Evolutionary conservation across 2,329 filamentous ascomycete genomes (phyloP).

Genomic region (Botrytis hyacinthi): DNA sequence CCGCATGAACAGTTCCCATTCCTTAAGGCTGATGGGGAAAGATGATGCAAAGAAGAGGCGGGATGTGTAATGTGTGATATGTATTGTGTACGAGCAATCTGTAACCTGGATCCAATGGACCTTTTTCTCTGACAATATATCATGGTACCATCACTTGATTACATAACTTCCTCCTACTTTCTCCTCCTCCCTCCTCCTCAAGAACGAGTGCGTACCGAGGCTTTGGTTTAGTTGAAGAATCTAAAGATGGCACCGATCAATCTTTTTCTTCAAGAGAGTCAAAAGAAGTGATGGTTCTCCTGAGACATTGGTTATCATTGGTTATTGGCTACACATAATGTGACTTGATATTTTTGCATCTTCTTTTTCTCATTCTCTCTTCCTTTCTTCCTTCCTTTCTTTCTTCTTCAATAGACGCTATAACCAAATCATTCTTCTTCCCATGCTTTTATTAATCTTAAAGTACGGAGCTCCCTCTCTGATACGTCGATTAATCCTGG

Average conservation of each 20-base stretch:
- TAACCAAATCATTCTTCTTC: not conserved
- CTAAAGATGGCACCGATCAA: not conserved
- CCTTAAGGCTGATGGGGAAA: slow-evolving; percentile 9
- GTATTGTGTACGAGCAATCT: not conserved
- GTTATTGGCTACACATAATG: not conserved
- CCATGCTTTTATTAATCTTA: slow-evolving; percentile 1
- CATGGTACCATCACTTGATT: not conserved
- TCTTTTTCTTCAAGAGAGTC: not conserved
- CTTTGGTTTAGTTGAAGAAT: not conserved
- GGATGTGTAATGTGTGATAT: not conserved
- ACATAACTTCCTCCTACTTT: not conserved
- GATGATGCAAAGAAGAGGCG: not conserved
- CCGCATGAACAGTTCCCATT: slow-evolving; percentile 4
- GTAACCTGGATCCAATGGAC: not conserved
- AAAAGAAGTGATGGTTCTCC: not conserved
- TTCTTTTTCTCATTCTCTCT: not conserved
- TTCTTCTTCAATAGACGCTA: not conserved
- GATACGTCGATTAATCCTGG: not conserved
- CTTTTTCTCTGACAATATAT: not conserved
- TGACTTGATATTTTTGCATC: not conserved
- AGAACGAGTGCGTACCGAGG: not conserved
- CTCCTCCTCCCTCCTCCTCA: not conserved
- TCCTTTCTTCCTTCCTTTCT: not conserved
- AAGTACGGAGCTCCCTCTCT: not conserved
- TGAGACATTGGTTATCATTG: not conserved